phyloP scores from a whole-genome alignment of 2,329 filamentous ascomycete genomes.

The Didymella segeticola region DNA sequence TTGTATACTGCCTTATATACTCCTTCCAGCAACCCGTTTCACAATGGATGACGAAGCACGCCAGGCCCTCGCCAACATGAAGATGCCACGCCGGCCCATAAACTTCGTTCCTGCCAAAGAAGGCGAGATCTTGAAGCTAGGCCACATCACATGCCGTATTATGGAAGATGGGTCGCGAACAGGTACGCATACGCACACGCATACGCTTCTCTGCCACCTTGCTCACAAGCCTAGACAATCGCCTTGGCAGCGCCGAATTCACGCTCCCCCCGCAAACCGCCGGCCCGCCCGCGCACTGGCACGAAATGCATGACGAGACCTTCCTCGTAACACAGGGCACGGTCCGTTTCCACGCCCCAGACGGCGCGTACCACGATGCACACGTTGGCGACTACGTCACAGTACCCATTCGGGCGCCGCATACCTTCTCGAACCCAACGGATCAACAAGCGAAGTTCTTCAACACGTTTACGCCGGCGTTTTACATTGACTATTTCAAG shows the following conservation, averaged over 20 bases:
- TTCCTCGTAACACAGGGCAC: constrained; percentile 62
- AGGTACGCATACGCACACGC: constrained; percentile 40
- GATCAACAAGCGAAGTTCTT: constrained; percentile 62
- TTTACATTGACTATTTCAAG: constrained; percentile 66
- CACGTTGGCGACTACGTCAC: constrained; percentile 62
- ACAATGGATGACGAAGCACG: constrained; percentile 47
- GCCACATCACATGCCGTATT: constrained; percentile 58
- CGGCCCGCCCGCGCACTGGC: constrained; percentile 60
- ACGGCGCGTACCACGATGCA: constrained; percentile 55
- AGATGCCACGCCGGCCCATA: constrained; percentile 54
- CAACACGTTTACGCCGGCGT: constrained; percentile 64
- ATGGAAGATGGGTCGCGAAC: constrained; percentile 61
- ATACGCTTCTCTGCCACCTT: too few species aligned
- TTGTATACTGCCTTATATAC: not conserved
- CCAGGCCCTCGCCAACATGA: constrained; percentile 41
- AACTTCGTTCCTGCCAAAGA: constrained; percentile 57
- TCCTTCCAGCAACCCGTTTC: too few species aligned
- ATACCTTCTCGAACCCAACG: constrained; percentile 64
- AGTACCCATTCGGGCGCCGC: constrained; percentile 61
- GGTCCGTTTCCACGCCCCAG: constrained; percentile 59
- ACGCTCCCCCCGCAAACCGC: constrained; percentile 56
- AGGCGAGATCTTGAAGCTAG: constrained; percentile 59
- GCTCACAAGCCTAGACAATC: constrained; percentile 50
- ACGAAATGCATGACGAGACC: constrained; percentile 64
- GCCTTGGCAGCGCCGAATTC: constrained; percentile 57